A percentile compares a stretch with the other conserved stretches of the same genome.
Conservation (phyloP, 2,329 filamentous ascomycete genomes). For the Pseudodiploospora longispora region DNA sequence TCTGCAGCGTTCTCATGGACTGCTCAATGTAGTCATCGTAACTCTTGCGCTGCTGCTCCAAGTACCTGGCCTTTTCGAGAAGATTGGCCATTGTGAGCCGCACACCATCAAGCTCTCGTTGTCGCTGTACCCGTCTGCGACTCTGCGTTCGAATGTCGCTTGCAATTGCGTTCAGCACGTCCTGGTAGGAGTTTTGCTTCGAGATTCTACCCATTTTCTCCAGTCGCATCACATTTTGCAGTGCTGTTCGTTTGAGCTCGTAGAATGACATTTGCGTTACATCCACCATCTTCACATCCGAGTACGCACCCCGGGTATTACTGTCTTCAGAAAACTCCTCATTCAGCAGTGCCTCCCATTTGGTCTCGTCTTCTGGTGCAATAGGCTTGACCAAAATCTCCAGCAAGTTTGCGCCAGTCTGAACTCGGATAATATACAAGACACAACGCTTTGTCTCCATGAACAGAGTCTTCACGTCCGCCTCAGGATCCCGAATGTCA, state of each 20-base stretch:
- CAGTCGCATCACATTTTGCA: slow-evolving; percentile 88
- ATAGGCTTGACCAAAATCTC: slow-evolving; percentile 93
- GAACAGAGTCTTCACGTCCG: slow-evolving; percentile 83
- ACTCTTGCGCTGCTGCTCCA: slow-evolving; percentile 91
- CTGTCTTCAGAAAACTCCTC: slow-evolving; percentile 68
- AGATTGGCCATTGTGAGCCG: slow-evolving; percentile 66
- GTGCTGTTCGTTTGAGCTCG: slow-evolving; percentile 82
- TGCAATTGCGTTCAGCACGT: slow-evolving; percentile 94
- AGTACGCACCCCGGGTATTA: slow-evolving; percentile 75
- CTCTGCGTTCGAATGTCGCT: slow-evolving; percentile 97
- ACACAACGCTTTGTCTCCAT: slow-evolving; percentile 98
- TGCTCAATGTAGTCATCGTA: slow-evolving; percentile 99
- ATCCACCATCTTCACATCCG: slow-evolving; percentile 81
- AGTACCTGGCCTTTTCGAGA: slow-evolving; percentile 79
- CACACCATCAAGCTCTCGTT: slow-evolving; percentile 82
- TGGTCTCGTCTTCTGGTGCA: slow-evolving; percentile 74
- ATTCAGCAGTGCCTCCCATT: slow-evolving; percentile 72
- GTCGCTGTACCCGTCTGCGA: slow-evolving; percentile 79
- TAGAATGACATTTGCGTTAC: slow-evolving; percentile 84
- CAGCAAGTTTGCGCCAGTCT: slow-evolving; percentile 84
- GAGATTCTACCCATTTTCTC: slow-evolving; percentile 84
- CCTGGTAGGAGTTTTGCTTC: slow-evolving; percentile 89
- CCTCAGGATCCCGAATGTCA: slow-evolving; percentile 85
- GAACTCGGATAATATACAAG: slow-evolving; percentile 94
- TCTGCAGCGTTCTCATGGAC: slow-evolving; percentile 93